Evolutionary conservation across 2,329 filamentous ascomycete species (phyloP), one percentile per base, ranked within the genome.

Genomic region (Rasamsonia emersonii): DNA sequence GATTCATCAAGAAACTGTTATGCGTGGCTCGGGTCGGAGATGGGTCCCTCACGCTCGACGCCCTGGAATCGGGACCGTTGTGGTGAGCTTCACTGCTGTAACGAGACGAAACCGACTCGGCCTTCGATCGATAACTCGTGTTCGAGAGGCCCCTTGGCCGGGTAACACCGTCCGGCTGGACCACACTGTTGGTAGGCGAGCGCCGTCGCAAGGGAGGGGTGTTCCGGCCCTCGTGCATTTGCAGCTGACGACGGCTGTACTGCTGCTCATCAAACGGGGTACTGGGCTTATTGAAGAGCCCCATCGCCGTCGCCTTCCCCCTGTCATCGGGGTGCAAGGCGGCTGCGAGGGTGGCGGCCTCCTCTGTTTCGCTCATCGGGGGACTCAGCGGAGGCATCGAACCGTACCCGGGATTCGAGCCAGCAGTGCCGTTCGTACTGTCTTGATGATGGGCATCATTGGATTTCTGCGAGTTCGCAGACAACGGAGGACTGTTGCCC

Each of bases 251-350:
- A 50, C 93, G 81, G 4, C 83, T 74, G 48, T 85, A 95, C 49
- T 85, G 82, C 13, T 80, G 76, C 49, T 95, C 88, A 47, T 93
- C 85, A 45, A 91, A 94, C 5, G 77, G 73, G 30, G 80, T 74
- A 2, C 66, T 62, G 1, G 86, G 83, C 50, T 86, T 86, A 42
- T 81, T 81, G 55, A 81, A 81, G 0, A 76, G 64, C 18, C 77
- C 76, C 58, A 78, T 66, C 1, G 84, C 82, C 0, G 85, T 93
- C 4, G 84, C 82, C 52, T 91, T 93, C 31, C 82, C 85, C 28
- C 75, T 68, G 45, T 94, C 88, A 40, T 78, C 77, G 0, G 82
- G 79, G 38, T 84, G 76, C 9, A 91, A 71, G 6, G 79, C 71
- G 24, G 69, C 67, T 9, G 62, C 59, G 9, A 93, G 67, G 1